Evolutionary conservation across 257 asterid genomes (phyloP), one percentile per base, ranked within the genome.

Genomic region (Solanum neorickii): DNA sequence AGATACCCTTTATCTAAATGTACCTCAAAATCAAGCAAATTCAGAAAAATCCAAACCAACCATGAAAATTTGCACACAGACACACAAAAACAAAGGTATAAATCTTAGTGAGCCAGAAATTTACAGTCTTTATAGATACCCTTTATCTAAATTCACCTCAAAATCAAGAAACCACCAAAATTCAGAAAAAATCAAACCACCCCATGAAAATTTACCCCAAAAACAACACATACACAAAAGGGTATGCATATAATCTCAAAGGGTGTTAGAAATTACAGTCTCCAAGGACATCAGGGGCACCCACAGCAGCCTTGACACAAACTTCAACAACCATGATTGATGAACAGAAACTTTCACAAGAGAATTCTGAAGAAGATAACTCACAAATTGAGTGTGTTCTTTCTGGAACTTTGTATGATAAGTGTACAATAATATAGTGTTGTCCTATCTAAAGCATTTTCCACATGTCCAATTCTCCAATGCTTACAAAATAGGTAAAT

Each of bases 301-400:
- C 98, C 21, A 84, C 12, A 85, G 98, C 98, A 80, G 96, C 98
- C 92, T 95, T 95, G 29, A 92, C 96, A 89, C 93, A 91, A 86
- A 92, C 46, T 89, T 95, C 98, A 39, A 93, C 90, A n/a, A 93
- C 97, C 98, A 95, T 95, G 46, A 90, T 94, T 82, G 88, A 60
- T 52, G 12, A 15, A 73, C 52, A 70, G n/a, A 6, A n/a, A 15
- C 9, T 23, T 23, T 41, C 20, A 68, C 52, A 9, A 13, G 37
- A 69, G 35, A 18, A 12, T 12, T 72, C 80, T 10, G 44, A 10
- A 73, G 49, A 37, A 73, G 18, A 33, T 72, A 1, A 1, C 62
- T n/a, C 23, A 27, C 16, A 9, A 11, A 47, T 80, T 4, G 9
- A 18, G 68, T 10, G 68, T 16, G 18, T 23, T 6, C 2, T 31